A percentile compares a stretch with the other conserved stretches of the same genome.
These are phyloP conservation scores for Ganoderma leucocontextum DNA, from an alignment of 1,284 basidiomycete genomes.

Conservation along the genomic window DNA sequence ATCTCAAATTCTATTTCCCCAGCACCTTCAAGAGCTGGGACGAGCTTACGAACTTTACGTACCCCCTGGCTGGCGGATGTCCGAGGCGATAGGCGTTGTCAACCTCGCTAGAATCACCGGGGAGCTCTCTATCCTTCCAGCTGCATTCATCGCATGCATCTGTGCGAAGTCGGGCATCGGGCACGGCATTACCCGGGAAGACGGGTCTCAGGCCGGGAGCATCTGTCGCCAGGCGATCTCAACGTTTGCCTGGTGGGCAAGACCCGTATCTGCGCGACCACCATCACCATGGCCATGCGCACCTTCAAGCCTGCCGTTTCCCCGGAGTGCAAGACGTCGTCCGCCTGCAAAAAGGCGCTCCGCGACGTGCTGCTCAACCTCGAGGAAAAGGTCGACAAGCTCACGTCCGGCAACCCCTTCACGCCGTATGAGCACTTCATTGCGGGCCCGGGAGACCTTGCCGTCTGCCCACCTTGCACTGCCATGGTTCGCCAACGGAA, in stretches of 20 bases:
- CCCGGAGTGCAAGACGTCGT: neutral
- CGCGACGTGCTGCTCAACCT: neutral
- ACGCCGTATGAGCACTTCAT: neutral
- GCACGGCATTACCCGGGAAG: slow-evolving; percentile 13
- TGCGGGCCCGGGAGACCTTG: neutral
- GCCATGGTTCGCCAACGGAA: neutral
- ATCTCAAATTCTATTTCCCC: neutral
- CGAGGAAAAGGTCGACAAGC: neutral
- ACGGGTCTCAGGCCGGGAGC: slow-evolving; percentile 11
- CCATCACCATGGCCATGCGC: neutral
- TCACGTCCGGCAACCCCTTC: neutral
- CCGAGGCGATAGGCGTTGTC: neutral
- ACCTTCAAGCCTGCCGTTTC: neutral
- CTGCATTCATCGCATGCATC: slow-evolving; percentile 12
- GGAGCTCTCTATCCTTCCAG: slow-evolving; percentile 11
- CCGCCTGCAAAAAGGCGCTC: neutral
- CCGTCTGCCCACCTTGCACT: neutral
- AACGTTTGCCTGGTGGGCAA: slow-evolving; percentile 4
- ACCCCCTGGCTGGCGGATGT: neutral
- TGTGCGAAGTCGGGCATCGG: neutral
- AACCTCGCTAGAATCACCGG: slow-evolving; percentile 6
- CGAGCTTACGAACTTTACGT: neutral
- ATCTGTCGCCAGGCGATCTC: slow-evolving; percentile 8
- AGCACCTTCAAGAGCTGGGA: neutral
- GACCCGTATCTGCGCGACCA: neutral